Base-by-base conservation (phyloP, 257 asterid genomes). In the Nicotiana knightiana region DNA sequence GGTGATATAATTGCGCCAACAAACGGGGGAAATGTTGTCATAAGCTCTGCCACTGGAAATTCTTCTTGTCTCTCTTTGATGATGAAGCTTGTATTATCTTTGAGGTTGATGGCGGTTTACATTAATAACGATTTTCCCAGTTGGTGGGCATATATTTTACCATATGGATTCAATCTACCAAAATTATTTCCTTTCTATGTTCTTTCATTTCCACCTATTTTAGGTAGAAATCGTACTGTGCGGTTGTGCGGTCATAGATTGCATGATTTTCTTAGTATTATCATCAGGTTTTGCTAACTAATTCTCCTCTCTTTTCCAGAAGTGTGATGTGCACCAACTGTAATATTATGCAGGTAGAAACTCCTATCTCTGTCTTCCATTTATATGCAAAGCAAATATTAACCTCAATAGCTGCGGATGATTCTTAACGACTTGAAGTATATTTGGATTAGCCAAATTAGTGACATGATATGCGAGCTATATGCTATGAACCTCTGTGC, bases 241-340 rank as follows among this genome's bases (percentile, higher is more conserved):
- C 33, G 18, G 37, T 71, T 71, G 33, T 46, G 21, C 3, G 4
- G 43, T 73, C 51, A 48, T 13, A 32, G 46, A 26, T 48, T 73
- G 15, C 43, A 1, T 73, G 53, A 73, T 73, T 73, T 73, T 13
- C 79, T 17, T 73, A 73, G 28, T 51, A n/a, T 48, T 73, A 58
- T 46, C 63, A 51, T 73, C 62, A 73, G 28, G 16, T 48, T 73
- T 48, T 48, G 43, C 79, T 73, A 48, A 73, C 79, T 73, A 6
- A 48, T 24, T 73, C 26, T 48, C 4, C 24, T 73, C 79, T 73
- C 43, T 82, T 88, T 84, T 85, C 80, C 98, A 96, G 99, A 88
- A 90, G 79, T 84, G 88, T 90, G 90, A 93, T 92, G 62, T 94
- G 99, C 88, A 24, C 93, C 51, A 84, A 89, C 91, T 96, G 99